phyloP scores from a whole-genome alignment of 768 basidiomycete species.

The Phanerochaete carnosa region DNA sequence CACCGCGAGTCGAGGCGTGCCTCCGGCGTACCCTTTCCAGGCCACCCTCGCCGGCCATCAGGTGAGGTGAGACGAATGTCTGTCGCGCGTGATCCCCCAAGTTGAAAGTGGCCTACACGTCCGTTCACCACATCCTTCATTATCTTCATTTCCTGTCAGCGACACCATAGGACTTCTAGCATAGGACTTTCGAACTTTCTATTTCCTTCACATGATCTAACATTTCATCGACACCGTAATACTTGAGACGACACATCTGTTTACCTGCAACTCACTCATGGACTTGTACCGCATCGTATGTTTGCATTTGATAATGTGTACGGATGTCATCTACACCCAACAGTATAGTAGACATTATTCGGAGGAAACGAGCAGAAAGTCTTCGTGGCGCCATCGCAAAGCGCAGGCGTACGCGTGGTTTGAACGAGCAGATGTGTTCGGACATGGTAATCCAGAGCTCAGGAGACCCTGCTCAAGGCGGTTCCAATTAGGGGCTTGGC shows the following conservation, averaged over 20 bases:
- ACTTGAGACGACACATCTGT: background rate
- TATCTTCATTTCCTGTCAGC: background rate
- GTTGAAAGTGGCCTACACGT: background rate
- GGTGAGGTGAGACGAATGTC: slow-evolving; percentile 30
- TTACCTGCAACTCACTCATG: background rate
- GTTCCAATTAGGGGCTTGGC: background rate
- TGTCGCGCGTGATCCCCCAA: slow-evolving; percentile 34
- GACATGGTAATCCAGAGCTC: background rate
- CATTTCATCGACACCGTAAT: background rate
- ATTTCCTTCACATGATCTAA: background rate
- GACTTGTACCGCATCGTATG: slow-evolving; percentile 3
- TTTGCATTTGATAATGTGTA: background rate
- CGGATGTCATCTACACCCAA: background rate
- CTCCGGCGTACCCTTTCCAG: slow-evolving; percentile 58
- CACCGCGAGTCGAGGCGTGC: slow-evolving; percentile 30
- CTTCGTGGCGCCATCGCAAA: too few relatives aligned
- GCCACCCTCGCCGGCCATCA: slow-evolving; percentile 24
- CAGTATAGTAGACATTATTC: background rate
- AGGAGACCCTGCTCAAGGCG: background rate
- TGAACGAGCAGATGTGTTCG: background rate
- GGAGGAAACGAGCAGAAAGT: too few relatives aligned
- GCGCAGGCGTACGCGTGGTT: too few relatives aligned
- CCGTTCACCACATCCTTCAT: background rate
- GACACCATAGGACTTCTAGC: slow-evolving; percentile 1
- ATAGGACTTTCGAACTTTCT: background rate